These are phyloP conservation scores for Epichloe brachyelytri DNA, from an alignment of 2,329 filamentous ascomycete species.

Conservation along the genomic window DNA sequence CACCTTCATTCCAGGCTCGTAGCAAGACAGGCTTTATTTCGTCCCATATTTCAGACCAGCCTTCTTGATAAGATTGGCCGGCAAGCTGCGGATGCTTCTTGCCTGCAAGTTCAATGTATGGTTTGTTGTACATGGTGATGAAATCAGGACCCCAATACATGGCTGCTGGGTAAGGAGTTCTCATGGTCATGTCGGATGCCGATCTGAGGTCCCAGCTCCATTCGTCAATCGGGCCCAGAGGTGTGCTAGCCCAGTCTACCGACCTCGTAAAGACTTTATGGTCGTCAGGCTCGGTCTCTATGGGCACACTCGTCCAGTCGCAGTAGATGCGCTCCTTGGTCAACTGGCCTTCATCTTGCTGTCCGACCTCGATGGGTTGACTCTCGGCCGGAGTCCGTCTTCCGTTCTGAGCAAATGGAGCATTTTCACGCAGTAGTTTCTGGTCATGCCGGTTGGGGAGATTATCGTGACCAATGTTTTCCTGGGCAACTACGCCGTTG, in stretches of 20 bases:
- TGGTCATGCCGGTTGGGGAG: not conserved
- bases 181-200: conserved; percentile 36
- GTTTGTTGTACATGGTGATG: conserved; percentile 55
- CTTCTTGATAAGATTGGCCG: conserved; percentile 44
- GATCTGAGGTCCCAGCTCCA: conserved; percentile 37
- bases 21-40: conserved; percentile 54
- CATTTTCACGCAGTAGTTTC: not conserved
- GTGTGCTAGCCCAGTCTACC: conserved; percentile 34
- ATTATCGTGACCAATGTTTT: conserved; percentile 2
- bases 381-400: not conserved
- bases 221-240: conserved; percentile 30
- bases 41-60: conserved; percentile 62
- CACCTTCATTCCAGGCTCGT: conserved; percentile 52
- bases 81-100: conserved; percentile 51
- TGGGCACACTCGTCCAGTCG: conserved; percentile 5
- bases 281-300: conserved; percentile 10
- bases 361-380: conserved; percentile 5
- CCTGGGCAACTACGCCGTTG: conserved; percentile 12
- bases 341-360: conserved; percentile 16
- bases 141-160: conserved; percentile 53
- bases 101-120: conserved; percentile 49
- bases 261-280: conserved; percentile 22
- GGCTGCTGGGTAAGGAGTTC: conserved; percentile 38
- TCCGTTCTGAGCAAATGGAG: not conserved
- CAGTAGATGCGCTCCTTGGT: conserved; percentile 6